These are phyloP conservation scores for Neurospora sp. DNA, from an alignment of 495 filamentous ascomycete species.

Conservation along the genomic window DNA sequence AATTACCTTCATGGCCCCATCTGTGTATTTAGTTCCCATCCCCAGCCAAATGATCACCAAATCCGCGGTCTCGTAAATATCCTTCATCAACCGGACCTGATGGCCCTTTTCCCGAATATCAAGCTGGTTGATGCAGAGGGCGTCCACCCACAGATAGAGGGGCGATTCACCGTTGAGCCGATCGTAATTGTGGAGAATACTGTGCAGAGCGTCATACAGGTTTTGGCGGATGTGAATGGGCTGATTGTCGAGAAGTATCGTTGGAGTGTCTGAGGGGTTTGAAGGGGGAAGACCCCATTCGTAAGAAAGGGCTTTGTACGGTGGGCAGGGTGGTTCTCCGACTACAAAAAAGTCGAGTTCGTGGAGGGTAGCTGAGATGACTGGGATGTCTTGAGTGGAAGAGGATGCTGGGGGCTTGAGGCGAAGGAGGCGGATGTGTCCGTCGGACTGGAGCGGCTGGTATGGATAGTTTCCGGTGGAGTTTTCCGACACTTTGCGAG, in stretches of 20 bases:
- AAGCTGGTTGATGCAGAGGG: background rate
- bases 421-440: background rate
- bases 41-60: background rate
- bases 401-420: background rate
- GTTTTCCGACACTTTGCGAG: background rate
- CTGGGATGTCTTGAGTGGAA: background rate
- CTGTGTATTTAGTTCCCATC: background rate
- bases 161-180: background rate
- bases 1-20: rapidly evolving
- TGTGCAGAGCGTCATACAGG: background rate
- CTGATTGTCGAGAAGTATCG: background rate
- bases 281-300: background rate
- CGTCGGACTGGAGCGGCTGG: background rate
- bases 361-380: background rate
- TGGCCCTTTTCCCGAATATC: background rate
- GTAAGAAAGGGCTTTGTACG: background rate
- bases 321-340: background rate
- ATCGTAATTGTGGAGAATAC: background rate
- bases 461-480: background rate
- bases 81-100: background rate
- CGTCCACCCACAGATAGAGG: background rate
- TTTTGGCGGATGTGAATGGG: background rate
- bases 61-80: background rate
- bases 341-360: background rate
- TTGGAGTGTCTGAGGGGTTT: background rate